These are phyloP conservation scores for Tilletia setariae DNA, from an alignment of 1,284 basidiomycete genomes.

Conservation along the genomic window DNA sequence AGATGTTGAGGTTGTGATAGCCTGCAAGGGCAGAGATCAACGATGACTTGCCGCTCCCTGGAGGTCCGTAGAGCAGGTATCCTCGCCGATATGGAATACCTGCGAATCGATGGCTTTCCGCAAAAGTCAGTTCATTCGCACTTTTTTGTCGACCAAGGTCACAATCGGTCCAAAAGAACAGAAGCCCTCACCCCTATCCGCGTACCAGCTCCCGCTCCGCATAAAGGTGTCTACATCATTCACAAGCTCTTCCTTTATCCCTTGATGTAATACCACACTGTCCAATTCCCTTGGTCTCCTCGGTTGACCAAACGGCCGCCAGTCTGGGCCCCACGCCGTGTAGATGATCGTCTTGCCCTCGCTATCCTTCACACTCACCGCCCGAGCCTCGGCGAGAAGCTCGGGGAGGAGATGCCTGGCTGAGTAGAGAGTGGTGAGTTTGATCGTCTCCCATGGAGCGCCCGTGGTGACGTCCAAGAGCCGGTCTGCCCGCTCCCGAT, in stretches of 20 bases:
- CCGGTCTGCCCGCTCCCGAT: constrained; percentile 73
- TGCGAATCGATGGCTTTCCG: constrained; percentile 51
- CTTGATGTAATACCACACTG: constrained; percentile 84
- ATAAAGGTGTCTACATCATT: constrained; percentile 79
- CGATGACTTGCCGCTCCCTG: constrained; percentile 95
- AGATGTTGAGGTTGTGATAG: constrained; percentile 84
- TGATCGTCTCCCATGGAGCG: constrained; percentile 95
- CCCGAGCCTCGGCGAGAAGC: constrained; percentile 80
- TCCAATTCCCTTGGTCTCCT: constrained; percentile 78
- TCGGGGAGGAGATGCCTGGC: constrained; percentile 76
- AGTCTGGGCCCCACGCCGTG: constrained; percentile 93
- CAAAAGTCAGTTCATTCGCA: constrained; percentile 19
- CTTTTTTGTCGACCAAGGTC: not conserved
- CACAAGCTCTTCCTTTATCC: constrained; percentile 74
- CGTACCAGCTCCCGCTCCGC: constrained; percentile 84
- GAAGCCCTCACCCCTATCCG: constrained; percentile 72
- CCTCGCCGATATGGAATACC: constrained; percentile 96
- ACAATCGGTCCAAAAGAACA: not conserved
- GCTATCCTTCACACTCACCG: constrained; percentile 77
- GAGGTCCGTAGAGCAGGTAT: constrained; percentile 90
- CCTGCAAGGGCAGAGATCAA: constrained; percentile 97
- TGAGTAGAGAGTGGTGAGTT: constrained; percentile 82
- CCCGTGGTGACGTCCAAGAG: constrained; percentile 88
- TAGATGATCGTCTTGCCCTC: constrained; percentile 95
- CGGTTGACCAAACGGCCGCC: constrained; percentile 92